Evolutionary conservation across 2,329 filamentous ascomycete species (phyloP).

Genomic region (Sporothrix globosa): DNA sequence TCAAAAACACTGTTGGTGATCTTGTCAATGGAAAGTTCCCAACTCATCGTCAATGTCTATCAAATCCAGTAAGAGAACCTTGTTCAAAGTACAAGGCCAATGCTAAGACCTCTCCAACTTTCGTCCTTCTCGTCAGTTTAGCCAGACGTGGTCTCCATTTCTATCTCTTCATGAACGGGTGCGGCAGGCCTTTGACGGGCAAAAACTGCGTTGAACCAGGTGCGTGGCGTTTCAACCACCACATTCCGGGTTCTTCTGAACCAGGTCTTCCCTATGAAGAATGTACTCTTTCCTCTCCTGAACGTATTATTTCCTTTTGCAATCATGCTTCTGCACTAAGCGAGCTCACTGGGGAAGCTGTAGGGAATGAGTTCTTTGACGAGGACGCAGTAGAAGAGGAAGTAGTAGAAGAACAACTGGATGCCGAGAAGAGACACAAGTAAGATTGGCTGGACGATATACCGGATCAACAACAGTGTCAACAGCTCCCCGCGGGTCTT

Average conservation of each 20-base stretch:
- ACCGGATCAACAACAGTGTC: neutral
- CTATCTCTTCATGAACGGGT: too few species aligned
- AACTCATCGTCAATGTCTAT: too few species aligned
- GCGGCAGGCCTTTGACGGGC: too few species aligned
- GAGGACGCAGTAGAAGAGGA: neutral
- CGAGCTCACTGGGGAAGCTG: neutral
- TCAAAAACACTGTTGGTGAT: neutral
- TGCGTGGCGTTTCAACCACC: too few species aligned
- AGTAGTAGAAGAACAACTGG: neutral
- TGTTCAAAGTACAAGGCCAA: too few species aligned
- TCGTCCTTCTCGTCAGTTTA: too few species aligned
- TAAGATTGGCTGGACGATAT: neutral
- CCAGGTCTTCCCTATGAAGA: neutral
- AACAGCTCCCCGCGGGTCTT: neutral
- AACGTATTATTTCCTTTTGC: neutral
- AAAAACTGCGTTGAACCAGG: too few species aligned
- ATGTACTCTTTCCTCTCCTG: neutral
- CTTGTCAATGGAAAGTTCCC: neutral
- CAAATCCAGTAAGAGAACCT: too few species aligned
- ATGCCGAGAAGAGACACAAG: neutral
- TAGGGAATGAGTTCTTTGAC: neutral
- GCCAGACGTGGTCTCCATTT: too few species aligned
- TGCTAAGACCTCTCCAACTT: too few species aligned
- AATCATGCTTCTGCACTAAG: neutral
- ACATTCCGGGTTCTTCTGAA: neutral